Evolutionary conservation across 331 rosid genomes (phyloP).

Genomic region (Rhamnella rubrinervis): DNA sequence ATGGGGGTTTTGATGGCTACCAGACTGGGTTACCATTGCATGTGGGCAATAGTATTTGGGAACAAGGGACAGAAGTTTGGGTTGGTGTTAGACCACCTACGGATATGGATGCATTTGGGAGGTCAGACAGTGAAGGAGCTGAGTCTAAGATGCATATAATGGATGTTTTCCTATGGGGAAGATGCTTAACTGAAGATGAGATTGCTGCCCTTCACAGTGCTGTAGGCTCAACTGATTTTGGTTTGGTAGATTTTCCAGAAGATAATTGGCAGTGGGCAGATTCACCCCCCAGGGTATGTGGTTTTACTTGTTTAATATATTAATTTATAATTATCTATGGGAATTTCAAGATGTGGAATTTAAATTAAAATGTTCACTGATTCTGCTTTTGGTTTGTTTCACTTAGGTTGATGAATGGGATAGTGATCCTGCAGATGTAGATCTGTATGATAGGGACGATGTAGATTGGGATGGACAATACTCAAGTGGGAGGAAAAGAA

Average conservation of each 20-base stretch:
- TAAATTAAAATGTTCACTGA: slow-evolving; percentile 17
- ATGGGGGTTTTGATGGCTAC: slow-evolving; percentile 97
- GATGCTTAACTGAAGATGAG: slow-evolving; percentile 95
- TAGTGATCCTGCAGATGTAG: slow-evolving; percentile 98
- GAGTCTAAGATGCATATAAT: slow-evolving; percentile 98
- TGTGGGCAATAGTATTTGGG: slow-evolving; percentile 82
- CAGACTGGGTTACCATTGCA: slow-evolving; percentile 81
- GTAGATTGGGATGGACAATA: slow-evolving; percentile 99
- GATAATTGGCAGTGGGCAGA: slow-evolving; percentile 98
- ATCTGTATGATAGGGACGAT: slow-evolving; percentile 90
- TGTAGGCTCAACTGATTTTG: slow-evolving; percentile 72
- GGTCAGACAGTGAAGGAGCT: slow-evolving; percentile 99
- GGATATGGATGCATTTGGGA: slow-evolving; percentile 93
- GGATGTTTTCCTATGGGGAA: slow-evolving; percentile 98
- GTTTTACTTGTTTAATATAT: not conserved
- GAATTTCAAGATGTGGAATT: not conserved
- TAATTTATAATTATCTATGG: not conserved
- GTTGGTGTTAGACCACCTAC: slow-evolving; percentile 94
- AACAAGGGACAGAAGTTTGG: slow-evolving; percentile 91
- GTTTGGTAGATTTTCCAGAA: slow-evolving; percentile 73
- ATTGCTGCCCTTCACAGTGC: slow-evolving; percentile 80
- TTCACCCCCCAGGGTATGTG: slow-evolving; percentile 86
- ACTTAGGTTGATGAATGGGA: slow-evolving; percentile 93
- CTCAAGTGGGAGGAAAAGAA: slow-evolving; percentile 96
- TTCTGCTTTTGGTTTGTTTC: slow-evolving; percentile 21